These are phyloP conservation scores for Marchantia paleacea DNA, from an alignment of 225 moss, liverwort and hornwort genomes.

Conservation along the genomic window DNA sequence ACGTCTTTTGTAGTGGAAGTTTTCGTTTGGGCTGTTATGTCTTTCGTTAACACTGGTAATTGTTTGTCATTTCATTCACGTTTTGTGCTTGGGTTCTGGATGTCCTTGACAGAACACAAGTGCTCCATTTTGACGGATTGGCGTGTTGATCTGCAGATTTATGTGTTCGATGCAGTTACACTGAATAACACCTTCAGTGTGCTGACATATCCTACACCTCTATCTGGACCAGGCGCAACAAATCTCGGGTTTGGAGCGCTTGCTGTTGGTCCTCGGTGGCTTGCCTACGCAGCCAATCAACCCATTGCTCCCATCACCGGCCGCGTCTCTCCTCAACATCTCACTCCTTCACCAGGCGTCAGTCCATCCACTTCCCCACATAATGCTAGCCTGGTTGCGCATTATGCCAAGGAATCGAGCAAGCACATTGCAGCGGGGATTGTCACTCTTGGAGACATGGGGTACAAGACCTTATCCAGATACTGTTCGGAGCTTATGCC, in stretches of 20 bases:
- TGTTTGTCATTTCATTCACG: too few species aligned
- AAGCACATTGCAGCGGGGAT: constrained; percentile 94
- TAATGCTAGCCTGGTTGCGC: constrained; percentile 79
- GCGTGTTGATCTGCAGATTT: constrained; percentile 57
- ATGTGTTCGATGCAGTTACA: constrained; percentile 86
- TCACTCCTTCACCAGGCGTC: constrained; percentile 82
- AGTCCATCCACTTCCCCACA: constrained; percentile 97
- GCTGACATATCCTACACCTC: constrained; percentile 78
- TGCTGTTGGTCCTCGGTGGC: constrained; percentile 95
- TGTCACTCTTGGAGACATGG: constrained; percentile 89
- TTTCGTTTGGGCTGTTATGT: too few species aligned
- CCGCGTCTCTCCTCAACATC: constrained; percentile 91
- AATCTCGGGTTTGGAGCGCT: constrained; percentile 81
- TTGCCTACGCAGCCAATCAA: constrained; percentile 91
- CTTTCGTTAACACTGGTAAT: too few species aligned
- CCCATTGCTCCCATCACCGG: constrained; percentile 78
- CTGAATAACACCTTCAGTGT: constrained; percentile 86
- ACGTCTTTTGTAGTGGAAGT: too few species aligned
- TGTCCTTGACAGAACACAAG: neutral
- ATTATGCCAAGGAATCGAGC: constrained; percentile 93
- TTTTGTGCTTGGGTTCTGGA: neutral
- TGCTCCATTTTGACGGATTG: constrained; percentile 6
- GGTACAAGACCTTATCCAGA: constrained; percentile 68
- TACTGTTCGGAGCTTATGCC: constrained; percentile 93
- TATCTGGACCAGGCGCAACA: constrained; percentile 47